Evolutionary conservation across 164 flowering plant genomes (phyloP), one percentile per base, ranked within the genome.

Genomic region (Brasenia schreberi): DNA sequence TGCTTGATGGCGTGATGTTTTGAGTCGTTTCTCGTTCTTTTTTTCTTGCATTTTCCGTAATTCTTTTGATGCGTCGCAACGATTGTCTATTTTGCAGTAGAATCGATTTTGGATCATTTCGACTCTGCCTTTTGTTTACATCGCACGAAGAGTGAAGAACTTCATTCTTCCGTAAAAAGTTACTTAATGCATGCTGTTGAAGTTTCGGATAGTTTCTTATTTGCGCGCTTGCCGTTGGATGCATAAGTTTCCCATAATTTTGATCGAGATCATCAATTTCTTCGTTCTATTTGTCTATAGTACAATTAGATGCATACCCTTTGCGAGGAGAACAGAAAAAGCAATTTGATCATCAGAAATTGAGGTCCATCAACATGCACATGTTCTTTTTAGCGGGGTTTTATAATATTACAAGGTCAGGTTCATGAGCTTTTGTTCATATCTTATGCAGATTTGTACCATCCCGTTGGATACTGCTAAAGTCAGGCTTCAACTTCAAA

Each of bases 401-500:
- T 49, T 9, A 9, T 9, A 14, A 49, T 49, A 49, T 49, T 9
- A 49, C 10, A 9, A 49, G 56, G 10, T 49, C 56, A 9, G 10
- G 1, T 49, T 49, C 16, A 49, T 9, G 56, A 9, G 56, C 16
- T 49, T 9, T 49, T 49, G 56, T 9, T 74, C 61, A 45, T 10
- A 65, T 3, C 64, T 69, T 62, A 19, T 77, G 77, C 84, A 94
- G 99, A 70, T 91, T 9, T 91, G 90, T 74, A 94, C 99, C 0
- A 79, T 94, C 65, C 99, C 99, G 10, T 72, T 94, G 77, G 99
- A 94, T 75, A 85, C 89, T 62, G 97, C 97, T 61, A 94, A 94
- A 79, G 99, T 94, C 5, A 82, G 97, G 79, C 89, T 94, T 69
- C 99, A 94, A 79, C 90, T 94, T 56, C 99, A 94, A 74, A 85